Evolutionary conservation across 495 filamentous ascomycete genomes (phyloP).

Genomic region (Podospora tetraspora): DNA sequence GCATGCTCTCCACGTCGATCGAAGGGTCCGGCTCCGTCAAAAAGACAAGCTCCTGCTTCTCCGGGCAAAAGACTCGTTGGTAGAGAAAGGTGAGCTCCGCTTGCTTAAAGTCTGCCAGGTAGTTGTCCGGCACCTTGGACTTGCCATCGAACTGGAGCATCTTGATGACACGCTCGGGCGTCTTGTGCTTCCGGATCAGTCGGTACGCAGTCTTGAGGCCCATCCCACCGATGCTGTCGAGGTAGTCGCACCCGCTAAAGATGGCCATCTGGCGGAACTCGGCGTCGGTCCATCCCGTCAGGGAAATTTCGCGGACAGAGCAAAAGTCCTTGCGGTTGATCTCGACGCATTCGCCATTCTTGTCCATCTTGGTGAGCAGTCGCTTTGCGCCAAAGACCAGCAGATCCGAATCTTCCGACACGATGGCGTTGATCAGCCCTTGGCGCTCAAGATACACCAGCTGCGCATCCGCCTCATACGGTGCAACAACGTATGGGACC

Average conservation of each 20-base stretch:
- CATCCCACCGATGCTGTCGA: slow-evolving; percentile 74
- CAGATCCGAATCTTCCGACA: slow-evolving; percentile 96
- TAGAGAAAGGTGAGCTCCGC: slow-evolving; percentile 91
- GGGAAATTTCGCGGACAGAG: slow-evolving; percentile 76
- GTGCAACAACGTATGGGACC: slow-evolving; percentile 87
- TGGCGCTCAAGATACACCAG: slow-evolving; percentile 86
- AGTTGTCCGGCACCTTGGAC: slow-evolving; percentile 69
- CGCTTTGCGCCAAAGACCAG: slow-evolving; percentile 90
- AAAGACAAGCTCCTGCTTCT: slow-evolving; percentile 61
- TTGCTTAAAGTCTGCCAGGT: slow-evolving; percentile 69
- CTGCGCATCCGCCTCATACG: slow-evolving; percentile 97
- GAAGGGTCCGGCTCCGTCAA: slow-evolving; percentile 58
- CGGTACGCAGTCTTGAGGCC: slow-evolving; percentile 91
- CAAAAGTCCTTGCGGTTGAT: slow-evolving; percentile 84
- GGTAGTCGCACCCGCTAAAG: slow-evolving; percentile 95
- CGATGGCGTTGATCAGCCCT: slow-evolving; percentile 75
- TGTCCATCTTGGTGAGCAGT: slow-evolving; percentile 88
- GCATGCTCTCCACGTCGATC: slow-evolving; percentile 58
- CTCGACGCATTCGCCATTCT: slow-evolving; percentile 88
- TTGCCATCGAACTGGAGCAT: slow-evolving; percentile 84
- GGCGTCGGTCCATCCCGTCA: slow-evolving; percentile 85
- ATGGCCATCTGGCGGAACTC: slow-evolving; percentile 97
- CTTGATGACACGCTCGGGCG: slow-evolving; percentile 71
- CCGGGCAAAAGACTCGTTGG: slow-evolving; percentile 88
- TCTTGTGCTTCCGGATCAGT: slow-evolving; percentile 82